Conservation (phyloP, 2,329 filamentous ascomycete species). For the Epichloe festucae region DNA sequence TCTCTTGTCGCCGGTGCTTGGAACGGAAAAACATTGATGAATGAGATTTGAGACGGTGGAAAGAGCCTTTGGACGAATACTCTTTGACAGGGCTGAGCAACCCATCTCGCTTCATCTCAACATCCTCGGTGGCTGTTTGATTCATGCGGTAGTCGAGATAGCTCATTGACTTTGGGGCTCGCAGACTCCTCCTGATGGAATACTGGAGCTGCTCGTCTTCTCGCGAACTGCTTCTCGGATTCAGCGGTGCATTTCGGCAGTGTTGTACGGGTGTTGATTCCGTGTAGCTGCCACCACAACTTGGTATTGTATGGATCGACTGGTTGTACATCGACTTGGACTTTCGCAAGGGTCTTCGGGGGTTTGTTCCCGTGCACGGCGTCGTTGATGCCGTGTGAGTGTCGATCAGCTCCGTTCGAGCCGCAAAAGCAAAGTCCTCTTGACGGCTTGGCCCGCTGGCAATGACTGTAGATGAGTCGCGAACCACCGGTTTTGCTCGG, state of each 20-base stretch:
- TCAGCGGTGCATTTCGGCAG: conserved; percentile 3
- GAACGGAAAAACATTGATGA: conserved; percentile 32
- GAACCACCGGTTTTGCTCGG: conserved; percentile 12
- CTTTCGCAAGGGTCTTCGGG: conserved; percentile 37
- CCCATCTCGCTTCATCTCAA: conserved; percentile 8
- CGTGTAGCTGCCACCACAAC: not conserved
- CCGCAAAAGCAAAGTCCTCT: too few relatives aligned
- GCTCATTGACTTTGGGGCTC: conserved; percentile 42
- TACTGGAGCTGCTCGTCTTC: conserved; percentile 17
- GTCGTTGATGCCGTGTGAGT: not conserved
- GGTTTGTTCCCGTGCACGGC: conserved; percentile 25
- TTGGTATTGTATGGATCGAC: conserved; percentile 12
- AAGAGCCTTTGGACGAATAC: conserved; percentile 20
- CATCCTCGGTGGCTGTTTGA: not conserved
- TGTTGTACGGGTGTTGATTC: conserved; percentile 4
- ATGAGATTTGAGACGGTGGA: conserved; percentile 24
- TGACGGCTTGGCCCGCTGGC: not conserved
- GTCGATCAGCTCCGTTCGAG: not conserved
- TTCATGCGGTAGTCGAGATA: conserved; percentile 23
- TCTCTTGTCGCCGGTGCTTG: conserved; percentile 21
- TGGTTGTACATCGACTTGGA: conserved; percentile 41
- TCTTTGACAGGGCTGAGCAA: conserved; percentile 24
- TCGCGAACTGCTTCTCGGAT: conserved; percentile 8
- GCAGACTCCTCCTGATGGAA: conserved; percentile 15
- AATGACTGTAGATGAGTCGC: not conserved